Conservation (phyloP, 148 eudicot genomes). For the Dysphania ambrosioides region DNA sequence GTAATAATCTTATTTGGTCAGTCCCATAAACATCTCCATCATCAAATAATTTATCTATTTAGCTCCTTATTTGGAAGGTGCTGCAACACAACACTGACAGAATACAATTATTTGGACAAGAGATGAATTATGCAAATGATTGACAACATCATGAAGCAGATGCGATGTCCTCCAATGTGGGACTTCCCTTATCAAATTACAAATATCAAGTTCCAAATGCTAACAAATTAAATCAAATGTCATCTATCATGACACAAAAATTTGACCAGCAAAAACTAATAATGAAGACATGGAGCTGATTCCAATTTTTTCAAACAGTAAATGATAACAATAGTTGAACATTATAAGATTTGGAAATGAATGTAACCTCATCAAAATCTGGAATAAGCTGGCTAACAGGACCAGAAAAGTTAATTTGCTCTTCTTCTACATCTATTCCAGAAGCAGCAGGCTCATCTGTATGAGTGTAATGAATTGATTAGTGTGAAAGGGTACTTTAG, state of each 20-base stretch:
- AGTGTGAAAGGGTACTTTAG: no score
- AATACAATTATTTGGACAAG: not conserved
- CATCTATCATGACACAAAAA: not conserved
- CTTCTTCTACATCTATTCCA: slow-evolving; percentile 31
- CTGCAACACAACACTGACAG: not conserved
- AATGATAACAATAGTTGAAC: not conserved
- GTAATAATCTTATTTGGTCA: not conserved
- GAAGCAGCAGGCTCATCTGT: slow-evolving; percentile 23
- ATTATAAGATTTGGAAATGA: not conserved
- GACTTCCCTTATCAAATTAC: not conserved
- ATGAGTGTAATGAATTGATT: no score
- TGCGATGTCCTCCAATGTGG: not conserved
- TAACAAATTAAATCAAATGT: not conserved
- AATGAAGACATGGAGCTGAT: not conserved
- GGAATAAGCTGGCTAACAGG: slow-evolving; percentile 52
- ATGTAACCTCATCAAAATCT: slow-evolving; percentile 48
- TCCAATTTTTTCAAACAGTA: not conserved
- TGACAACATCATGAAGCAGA: not conserved
- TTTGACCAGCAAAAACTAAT: not conserved
- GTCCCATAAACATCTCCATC: not conserved
- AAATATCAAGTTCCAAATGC: not conserved
- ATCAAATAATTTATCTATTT: not conserved
- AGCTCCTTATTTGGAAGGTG: not conserved
- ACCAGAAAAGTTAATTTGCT: slow-evolving; percentile 31
- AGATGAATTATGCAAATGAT: not conserved